phyloP scores from a whole-genome alignment of 1,284 basidiomycete species.

The Agroathelia rolfsii region DNA sequence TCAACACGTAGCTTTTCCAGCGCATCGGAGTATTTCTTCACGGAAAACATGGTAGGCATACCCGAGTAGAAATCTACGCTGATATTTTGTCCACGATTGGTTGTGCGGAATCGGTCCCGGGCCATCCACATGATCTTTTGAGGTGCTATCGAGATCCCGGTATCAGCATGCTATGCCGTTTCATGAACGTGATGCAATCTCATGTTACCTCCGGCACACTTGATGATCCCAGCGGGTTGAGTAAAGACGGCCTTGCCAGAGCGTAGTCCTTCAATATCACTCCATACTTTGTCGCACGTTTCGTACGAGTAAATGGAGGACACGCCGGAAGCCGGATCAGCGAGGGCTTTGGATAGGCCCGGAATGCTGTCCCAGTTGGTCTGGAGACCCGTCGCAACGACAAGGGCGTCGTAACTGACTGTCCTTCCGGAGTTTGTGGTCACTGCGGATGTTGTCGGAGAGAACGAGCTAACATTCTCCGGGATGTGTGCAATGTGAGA shows the following conservation, averaged over 20 bases:
- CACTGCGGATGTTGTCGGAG: conserved; percentile 68
- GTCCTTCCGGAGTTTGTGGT: conserved; percentile 62
- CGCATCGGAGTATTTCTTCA: conserved; percentile 86
- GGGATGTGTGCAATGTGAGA: conserved; percentile 65
- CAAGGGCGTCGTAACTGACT: conserved; percentile 78
- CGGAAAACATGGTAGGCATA: conserved; percentile 87
- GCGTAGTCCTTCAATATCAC: conserved; percentile 66
- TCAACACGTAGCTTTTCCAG: conserved; percentile 71
- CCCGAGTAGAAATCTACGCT: conserved; percentile 86
- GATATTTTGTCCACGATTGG: conserved; percentile 48
- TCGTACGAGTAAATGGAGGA: conserved; percentile 90
- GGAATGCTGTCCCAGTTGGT: conserved; percentile 75
- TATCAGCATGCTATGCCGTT: conserved; percentile 1
- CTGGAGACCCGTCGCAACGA: conserved; percentile 85
- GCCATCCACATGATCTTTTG: conserved; percentile 97
- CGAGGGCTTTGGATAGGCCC: conserved; percentile 73
- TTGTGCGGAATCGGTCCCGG: conserved; percentile 63
- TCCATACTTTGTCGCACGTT: conserved; percentile 83
- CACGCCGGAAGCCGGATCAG: conserved; percentile 72
- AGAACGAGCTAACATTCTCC: conserved; percentile 69
- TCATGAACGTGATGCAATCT: conserved; percentile 1
- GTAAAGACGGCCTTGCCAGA: conserved; percentile 89
- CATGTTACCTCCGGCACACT: conserved; percentile 81
- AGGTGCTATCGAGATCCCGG: conserved; percentile 43
- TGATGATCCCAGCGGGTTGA: conserved; percentile 89